These are phyloP conservation scores for Spathaspora arborariae DNA, from an alignment of 805 yeast genomes.

Conservation along the genomic window DNA sequence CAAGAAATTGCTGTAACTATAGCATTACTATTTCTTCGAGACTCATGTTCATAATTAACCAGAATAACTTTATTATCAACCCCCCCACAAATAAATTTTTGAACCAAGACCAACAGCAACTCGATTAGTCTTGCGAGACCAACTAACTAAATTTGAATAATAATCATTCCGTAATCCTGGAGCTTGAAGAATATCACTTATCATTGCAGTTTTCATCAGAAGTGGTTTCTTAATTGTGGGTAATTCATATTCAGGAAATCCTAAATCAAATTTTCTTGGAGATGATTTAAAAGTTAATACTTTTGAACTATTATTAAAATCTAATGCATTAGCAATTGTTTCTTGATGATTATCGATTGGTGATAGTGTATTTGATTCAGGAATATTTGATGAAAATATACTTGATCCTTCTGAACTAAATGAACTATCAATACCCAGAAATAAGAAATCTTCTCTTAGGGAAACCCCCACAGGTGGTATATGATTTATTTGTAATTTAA, in stretches of 20 bases:
- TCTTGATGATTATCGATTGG: constrained; percentile 4
- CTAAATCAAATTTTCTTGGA: neutral
- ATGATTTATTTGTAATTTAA: neutral
- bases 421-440: constrained; percentile 3
- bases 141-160: constrained; percentile 69
- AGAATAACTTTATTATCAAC: constrained; percentile 42
- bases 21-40: constrained; percentile 21
- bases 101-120: constrained; percentile 66
- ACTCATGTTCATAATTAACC: constrained; percentile 39
- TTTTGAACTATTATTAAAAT: constrained; percentile 36
- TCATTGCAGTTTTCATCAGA: constrained; percentile 8
- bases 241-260: neutral
- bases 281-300: constrained; percentile 32
- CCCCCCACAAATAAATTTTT: constrained; percentile 62
- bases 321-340: constrained; percentile 46
- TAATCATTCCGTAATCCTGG: constrained; percentile 74
- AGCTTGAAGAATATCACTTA: constrained; percentile 37
- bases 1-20: constrained; percentile 55
- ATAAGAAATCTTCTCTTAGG: constrained; percentile 16
- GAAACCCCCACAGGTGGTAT: constrained; percentile 9
- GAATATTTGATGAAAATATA: neutral
- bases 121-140: constrained; percentile 52
- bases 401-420: constrained; percentile 1
- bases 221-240: neutral
- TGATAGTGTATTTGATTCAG: neutral